Percentiles rank a stretch among this genome's conserved stretches.
Conservation (phyloP, 805 yeast species). For the Candida namnaoensis region DNA sequence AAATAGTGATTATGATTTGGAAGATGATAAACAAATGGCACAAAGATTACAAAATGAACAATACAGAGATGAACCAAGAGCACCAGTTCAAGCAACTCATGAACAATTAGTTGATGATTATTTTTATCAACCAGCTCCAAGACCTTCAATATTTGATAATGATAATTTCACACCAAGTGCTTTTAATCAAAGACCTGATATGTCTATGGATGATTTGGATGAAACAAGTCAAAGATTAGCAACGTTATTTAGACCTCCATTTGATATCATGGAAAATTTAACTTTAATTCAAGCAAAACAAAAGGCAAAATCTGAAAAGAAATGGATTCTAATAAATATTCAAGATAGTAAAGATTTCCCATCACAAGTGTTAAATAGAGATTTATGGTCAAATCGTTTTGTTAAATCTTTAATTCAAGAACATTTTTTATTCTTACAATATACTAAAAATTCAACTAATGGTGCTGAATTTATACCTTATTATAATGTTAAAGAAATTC, state of each 20-base stretch:
- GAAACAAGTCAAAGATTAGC: conserved; percentile 65
- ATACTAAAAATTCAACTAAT: conserved; percentile 65
- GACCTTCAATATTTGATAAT: conserved; percentile 20
- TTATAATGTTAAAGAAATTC: conserved; percentile 63
- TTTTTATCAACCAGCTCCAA: conserved; percentile 20
- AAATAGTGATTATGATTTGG: not conserved
- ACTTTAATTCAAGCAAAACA: conserved; percentile 67
- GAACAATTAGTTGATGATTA: conserved; percentile 53
- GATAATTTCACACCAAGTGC: conserved; percentile 2
- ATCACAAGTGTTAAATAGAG: conserved; percentile 88
- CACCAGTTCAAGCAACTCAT: conserved; percentile 69
- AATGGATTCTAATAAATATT: conserved; percentile 83
- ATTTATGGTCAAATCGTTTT: conserved; percentile 72
- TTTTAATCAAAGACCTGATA: conserved; percentile 24
- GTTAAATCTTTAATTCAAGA: conserved; percentile 58
- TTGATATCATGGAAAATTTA: conserved; percentile 67
- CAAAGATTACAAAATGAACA: conserved; percentile 56
- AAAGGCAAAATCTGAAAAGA: conserved; percentile 52
- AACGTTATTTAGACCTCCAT: conserved; percentile 84
- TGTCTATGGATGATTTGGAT: conserved; percentile 9
- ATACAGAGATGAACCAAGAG: conserved; percentile 50
- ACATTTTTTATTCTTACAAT: conserved; percentile 79
- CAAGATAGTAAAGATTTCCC: conserved; percentile 81
- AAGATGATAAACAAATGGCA: conserved; percentile 49
- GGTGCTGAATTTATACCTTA: conserved; percentile 67